These are phyloP conservation scores for Sechiopsis laciniata DNA, from an alignment of 306 rosid species.

Conservation along the genomic window DNA sequence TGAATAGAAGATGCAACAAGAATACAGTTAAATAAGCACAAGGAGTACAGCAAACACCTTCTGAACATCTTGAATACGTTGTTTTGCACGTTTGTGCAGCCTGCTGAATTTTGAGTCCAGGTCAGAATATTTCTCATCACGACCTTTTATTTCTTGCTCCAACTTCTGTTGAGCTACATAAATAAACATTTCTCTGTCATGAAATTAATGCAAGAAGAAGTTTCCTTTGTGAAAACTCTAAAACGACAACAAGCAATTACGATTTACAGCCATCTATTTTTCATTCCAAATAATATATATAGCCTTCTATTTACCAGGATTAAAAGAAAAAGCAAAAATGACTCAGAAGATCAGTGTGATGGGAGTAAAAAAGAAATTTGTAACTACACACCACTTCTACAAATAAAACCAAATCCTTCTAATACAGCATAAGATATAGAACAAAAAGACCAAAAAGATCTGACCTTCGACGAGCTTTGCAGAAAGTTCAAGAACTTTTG, in stretches of 20 bases:
- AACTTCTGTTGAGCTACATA: constrained; percentile 63
- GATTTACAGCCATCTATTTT: background rate
- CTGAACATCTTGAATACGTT: constrained; percentile 94
- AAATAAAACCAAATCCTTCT: constrained; percentile 7
- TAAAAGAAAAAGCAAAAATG: background rate
- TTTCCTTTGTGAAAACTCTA: background rate
- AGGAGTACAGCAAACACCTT: constrained; percentile 46
- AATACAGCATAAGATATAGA: background rate
- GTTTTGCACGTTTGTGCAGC: constrained; percentile 98
- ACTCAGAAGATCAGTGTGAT: background rate
- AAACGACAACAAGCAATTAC: background rate
- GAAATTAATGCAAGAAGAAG: constrained; percentile 4
- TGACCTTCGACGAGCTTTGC: constrained; percentile 74
- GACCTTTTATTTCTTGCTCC: constrained; percentile 78
- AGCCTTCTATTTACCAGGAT: background rate
- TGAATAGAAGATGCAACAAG: background rate
- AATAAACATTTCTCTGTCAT: constrained; percentile 26
- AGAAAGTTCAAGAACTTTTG: constrained; percentile 67
- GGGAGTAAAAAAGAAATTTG: background rate
- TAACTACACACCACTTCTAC: background rate
- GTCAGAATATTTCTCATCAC: constrained; percentile 87
- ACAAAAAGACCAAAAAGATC: constrained; percentile 28
- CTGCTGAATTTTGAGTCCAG: constrained; percentile 80
- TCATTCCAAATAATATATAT: constrained; percentile 3
- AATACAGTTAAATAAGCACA: constrained; percentile 13